Conservation (phyloP, 2,329 filamentous ascomycete genomes). For the Macrophomina tecta region DNA sequence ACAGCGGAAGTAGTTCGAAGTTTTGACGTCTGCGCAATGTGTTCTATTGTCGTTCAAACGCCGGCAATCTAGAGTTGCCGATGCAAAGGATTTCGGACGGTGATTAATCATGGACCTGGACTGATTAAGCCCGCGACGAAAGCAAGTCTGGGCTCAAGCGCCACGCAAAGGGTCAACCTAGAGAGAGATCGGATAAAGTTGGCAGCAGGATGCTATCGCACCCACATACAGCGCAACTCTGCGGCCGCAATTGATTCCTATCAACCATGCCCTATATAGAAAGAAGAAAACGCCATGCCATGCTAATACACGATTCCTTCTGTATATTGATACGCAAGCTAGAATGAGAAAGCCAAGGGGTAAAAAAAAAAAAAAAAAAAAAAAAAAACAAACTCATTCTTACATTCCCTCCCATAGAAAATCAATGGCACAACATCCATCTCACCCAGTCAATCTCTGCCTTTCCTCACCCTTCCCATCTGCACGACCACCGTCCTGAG, state of each 20-base stretch:
- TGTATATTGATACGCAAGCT: not conserved
- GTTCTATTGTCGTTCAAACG: not conserved
- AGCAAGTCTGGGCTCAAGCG: too few species aligned
- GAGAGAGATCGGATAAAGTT: too few species aligned
- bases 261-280: not conserved
- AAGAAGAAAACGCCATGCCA: slow-evolving; percentile 7
- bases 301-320: slow-evolving; percentile 6
- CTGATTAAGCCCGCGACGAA: too few species aligned
- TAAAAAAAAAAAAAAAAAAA: too few species aligned
- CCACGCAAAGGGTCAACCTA: too few species aligned
- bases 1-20: not conserved
- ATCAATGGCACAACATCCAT: not conserved
- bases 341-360: not conserved
- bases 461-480: slow-evolving; percentile 34
- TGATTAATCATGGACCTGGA: too few species aligned
- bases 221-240: not conserved
- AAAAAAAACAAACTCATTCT: not conserved
- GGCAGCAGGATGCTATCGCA: too few species aligned
- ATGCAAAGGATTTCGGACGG: too few species aligned
- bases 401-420: not conserved
- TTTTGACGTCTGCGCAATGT: not conserved
- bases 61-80: not conserved
- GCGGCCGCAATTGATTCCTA: not conserved
- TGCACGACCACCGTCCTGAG: slow-evolving; percentile 44
- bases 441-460: slow-evolving; percentile 38